phyloP scores from a whole-genome alignment of 768 basidiomycete species.

The Gyrodon lividus region DNA sequence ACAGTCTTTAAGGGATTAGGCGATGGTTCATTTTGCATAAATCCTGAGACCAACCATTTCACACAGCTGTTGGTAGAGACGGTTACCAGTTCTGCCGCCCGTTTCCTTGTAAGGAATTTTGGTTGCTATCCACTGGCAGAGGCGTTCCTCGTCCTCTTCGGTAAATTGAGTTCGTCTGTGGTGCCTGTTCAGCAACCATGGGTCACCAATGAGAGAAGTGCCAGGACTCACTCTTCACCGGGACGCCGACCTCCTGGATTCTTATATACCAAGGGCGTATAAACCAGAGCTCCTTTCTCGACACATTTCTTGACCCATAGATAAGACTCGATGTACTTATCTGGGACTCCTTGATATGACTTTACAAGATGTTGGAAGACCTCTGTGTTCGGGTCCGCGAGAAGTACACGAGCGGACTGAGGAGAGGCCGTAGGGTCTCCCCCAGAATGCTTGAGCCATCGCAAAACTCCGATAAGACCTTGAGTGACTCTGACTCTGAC shows the following conservation, averaged over 20 bases:
- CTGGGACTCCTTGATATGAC: constrained; percentile 62
- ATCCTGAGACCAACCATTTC: constrained; percentile 51
- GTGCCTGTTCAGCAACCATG: background rate
- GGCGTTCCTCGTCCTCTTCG: constrained; percentile 69
- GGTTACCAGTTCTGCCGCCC: constrained; percentile 78
- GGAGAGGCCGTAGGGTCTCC: constrained; percentile 71
- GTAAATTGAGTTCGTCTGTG: constrained; percentile 75
- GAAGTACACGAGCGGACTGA: constrained; percentile 72
- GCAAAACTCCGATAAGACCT: background rate
- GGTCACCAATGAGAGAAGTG: background rate
- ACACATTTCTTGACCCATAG: constrained; percentile 85
- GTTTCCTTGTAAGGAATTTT: constrained; percentile 85
- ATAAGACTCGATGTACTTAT: constrained; percentile 79
- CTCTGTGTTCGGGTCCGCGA: constrained; percentile 79
- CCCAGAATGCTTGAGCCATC: constrained; percentile 65
- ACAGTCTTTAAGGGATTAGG: constrained; percentile 40
- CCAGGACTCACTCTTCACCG: constrained; percentile 69
- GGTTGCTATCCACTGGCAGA: constrained; percentile 77
- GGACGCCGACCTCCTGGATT: constrained; percentile 80
- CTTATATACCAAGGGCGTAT: constrained; percentile 78
- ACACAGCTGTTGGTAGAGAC: constrained; percentile 78
- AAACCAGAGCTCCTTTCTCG: constrained; percentile 60
- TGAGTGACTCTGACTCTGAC: constrained; percentile 2
- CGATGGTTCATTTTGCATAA: background rate
- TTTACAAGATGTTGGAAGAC: constrained; percentile 74